Base-by-base conservation (phyloP, 1,139 yeast genomes). In the Suhomyces chickasaworum region DNA sequence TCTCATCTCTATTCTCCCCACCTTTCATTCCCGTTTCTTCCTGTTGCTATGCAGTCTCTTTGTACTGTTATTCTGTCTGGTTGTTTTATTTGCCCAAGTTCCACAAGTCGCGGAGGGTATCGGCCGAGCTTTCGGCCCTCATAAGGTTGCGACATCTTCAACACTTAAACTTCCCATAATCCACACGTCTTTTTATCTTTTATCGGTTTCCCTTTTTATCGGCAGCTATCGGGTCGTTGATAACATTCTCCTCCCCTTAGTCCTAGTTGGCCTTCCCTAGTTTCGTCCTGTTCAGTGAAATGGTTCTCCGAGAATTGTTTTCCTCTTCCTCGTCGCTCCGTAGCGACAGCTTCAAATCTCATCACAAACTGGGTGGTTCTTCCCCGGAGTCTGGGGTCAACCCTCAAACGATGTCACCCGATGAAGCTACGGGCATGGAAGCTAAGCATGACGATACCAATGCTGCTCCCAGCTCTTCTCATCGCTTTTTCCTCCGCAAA, bases 221-320 rank as follows among this genome's bases (percentile, higher is more conserved):
- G 20, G 31, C 15, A 25, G 22, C 15, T 12, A 23, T 25, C 32
- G 22, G 32, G 20, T 16, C 18, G 12, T 25, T 21, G 13, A 8
- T 22, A 6, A 20, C 32, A 16, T 20, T 20, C 10, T 21, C 36
- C 18, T 12, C 27, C 17, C 22, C 37, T 15, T 23, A 17, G 8
- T 20, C 27, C 29, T 10, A 21, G 12, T 35, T 13, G 17, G 12
- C 20, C 22, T 5, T 1, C 22, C 4, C 35, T 32, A 17, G 22
- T 17, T 7, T 12, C 25, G 13, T n/a, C 25, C 17, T n/a, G 9
- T 9, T 23, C 20, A 7, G 20, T 17, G 39, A 37, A 23, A 52
- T 52, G 55, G 53, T 46, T 21, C 43, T 50, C 36, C 49, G 53
- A 34, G 53, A 44, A 41, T 54, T 53, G 29, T 42, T 50, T 30